Evolutionary conservation across 345 rosid species (phyloP).

Genomic region (Pelargonium nanum): DNA sequence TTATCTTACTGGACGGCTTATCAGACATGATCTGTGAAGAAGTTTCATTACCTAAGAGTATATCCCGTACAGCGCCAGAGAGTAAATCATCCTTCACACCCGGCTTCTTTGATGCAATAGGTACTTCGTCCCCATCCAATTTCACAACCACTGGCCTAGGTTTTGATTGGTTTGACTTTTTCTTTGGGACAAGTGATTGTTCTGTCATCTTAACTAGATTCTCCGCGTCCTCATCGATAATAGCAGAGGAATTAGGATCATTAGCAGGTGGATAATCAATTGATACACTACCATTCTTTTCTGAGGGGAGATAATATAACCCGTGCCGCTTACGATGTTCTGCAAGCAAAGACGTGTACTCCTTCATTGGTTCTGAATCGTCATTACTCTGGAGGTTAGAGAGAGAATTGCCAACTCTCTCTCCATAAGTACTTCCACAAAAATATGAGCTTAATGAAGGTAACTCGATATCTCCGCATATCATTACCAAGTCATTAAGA

Average conservation of each 20-base stretch:
- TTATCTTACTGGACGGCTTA: slow-evolving; percentile 31
- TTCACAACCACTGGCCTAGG: slow-evolving; percentile 90
- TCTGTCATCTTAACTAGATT: slow-evolving; percentile 44
- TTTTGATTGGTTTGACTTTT: slow-evolving; percentile 47
- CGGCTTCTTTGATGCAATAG: slow-evolving; percentile 21
- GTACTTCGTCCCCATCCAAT: slow-evolving; percentile 52
- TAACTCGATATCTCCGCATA: slow-evolving; percentile 36
- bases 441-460: slow-evolving; percentile 37
- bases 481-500: slow-evolving; percentile 55
- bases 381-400: slow-evolving; percentile 34
- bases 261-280: slow-evolving; percentile 80
- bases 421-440: slow-evolving; percentile 26
- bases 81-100: slow-evolving; percentile 35
- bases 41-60: slow-evolving; percentile 47
- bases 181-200: slow-evolving; percentile 44
- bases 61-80: slow-evolving; percentile 55
- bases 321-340: slow-evolving; percentile 90
- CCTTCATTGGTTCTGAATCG: slow-evolving; percentile 44
- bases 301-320: slow-evolving; percentile 65
- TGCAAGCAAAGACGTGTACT: slow-evolving; percentile 63
- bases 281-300: slow-evolving; percentile 29
- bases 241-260: slow-evolving; percentile 30
- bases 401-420: slow-evolving; percentile 28
- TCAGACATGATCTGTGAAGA: slow-evolving; percentile 20
- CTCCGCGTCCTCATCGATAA: slow-evolving; percentile 24